These are phyloP conservation scores for Trichoderma aggressivum DNA, from an alignment of 2,329 filamentous ascomycete species.

Conservation along the genomic window DNA sequence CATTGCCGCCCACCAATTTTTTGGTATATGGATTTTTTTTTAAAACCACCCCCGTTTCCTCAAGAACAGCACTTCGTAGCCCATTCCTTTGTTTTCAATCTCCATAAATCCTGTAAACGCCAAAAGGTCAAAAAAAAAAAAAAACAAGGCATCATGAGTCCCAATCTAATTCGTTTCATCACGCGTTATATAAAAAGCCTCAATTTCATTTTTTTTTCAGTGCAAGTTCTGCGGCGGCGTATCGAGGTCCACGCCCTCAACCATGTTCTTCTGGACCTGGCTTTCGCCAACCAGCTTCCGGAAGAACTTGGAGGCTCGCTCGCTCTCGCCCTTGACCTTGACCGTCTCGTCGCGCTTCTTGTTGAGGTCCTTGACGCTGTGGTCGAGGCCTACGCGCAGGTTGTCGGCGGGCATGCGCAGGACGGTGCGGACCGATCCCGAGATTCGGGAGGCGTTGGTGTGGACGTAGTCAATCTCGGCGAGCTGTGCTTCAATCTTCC, in stretches of 20 bases:
- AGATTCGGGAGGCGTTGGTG: conserved; percentile 79
- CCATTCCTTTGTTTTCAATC: neutral
- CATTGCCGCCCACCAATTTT: neutral
- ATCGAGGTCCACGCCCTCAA: conserved; percentile 55
- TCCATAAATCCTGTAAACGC: conserved; percentile 1
- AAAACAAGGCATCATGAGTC: neutral
- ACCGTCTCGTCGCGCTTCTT: conserved; percentile 75
- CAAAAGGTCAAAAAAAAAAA: neutral
- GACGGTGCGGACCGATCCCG: conserved; percentile 80
- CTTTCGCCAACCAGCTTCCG: conserved; percentile 72
- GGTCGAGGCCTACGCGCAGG: conserved; percentile 76
- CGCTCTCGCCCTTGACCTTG: conserved; percentile 78
- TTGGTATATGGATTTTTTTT: neutral
- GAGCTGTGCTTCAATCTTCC: conserved; percentile 80
- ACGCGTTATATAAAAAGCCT: neutral
- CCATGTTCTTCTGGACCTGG: conserved; percentile 47
- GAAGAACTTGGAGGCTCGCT: conserved; percentile 88
- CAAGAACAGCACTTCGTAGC: neutral
- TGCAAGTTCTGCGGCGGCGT: conserved; percentile 29
- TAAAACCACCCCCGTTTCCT: neutral
- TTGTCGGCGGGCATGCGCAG: conserved; percentile 84
- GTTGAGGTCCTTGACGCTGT: conserved; percentile 79
- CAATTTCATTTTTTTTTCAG: conserved; percentile 25
- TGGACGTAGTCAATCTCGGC: conserved; percentile 88
- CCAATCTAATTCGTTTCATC: conserved; percentile 13